These are phyloP conservation scores for Entomophthora muscae DNA, from an alignment of 371 early-diverging fungal species.

Conservation along the genomic window DNA sequence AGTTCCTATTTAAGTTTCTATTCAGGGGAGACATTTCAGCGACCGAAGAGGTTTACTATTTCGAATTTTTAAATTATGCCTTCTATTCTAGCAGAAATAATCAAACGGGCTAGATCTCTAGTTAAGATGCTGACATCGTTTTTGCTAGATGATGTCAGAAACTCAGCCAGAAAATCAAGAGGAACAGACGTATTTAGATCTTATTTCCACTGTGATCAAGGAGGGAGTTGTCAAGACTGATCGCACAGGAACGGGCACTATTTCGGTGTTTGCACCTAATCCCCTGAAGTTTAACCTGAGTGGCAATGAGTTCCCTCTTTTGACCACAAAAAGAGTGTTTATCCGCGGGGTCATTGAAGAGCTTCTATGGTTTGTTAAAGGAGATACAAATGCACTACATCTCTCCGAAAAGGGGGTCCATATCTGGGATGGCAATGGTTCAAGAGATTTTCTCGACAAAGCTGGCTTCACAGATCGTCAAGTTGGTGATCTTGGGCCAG, in stretches of 20 bases:
- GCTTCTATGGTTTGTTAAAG: constrained; percentile 93
- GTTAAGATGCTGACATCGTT: too few relatives aligned
- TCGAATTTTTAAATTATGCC: too few relatives aligned
- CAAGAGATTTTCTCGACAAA: constrained; percentile 77
- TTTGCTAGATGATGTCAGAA: not conserved
- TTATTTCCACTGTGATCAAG: constrained; percentile 64
- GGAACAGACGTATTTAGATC: constrained; percentile 81
- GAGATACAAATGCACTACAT: constrained; percentile 73
- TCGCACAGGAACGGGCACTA: constrained; percentile 95
- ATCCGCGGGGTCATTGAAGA: constrained; percentile 90
- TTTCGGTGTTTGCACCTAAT: constrained; percentile 85
- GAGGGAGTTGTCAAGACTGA: constrained; percentile 68
- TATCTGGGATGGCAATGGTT: constrained; percentile 98
- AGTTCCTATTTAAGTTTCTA: too few relatives aligned
- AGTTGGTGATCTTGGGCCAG: constrained; percentile 95
- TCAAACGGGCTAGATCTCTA: too few relatives aligned
- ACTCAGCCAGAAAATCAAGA: not conserved
- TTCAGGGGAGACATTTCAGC: too few relatives aligned
- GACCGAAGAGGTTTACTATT: too few relatives aligned
- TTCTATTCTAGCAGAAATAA: too few relatives aligned
- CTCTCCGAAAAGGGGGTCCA: constrained; percentile 71
- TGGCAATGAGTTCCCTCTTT: constrained; percentile 68
- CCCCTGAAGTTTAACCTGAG: constrained; percentile 77
- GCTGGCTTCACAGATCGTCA: constrained; percentile 60
- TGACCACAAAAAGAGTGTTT: constrained; percentile 95